Evolutionary conservation across 495 filamentous ascomycete genomes (phyloP), one percentile per base, ranked within the genome.

Genomic region (Daldinia bambusicola): DNA sequence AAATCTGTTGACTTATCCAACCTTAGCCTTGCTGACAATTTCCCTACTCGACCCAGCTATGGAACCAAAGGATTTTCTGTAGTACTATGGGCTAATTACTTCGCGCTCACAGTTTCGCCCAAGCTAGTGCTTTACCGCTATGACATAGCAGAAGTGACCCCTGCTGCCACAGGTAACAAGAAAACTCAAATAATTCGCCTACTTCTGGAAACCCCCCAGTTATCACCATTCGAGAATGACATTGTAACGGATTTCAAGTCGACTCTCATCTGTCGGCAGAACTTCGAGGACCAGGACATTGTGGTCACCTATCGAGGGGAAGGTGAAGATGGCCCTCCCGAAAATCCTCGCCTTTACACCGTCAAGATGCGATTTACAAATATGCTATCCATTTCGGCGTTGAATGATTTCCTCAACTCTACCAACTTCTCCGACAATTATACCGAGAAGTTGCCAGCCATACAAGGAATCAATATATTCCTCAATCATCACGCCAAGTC

Each of bases 61-160:
- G 86, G 86, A 2, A 86, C 81, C 0, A 70, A 69, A 6, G 87
- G 87, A 7, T 65, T 58, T 32, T 45, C 63, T 1, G 75, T 87
- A 6, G 63, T 75, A 0, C 77, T 89, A 0, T 89, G 81, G 71
- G 84, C 86, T 14, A 89, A 89, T 58, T 87, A 87, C 59, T 78
- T 88, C 61, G 72, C 82, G 0, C 43, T 88, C 4, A 74, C 67
- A 13, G 72, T 77, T 0, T 66, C 76, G 1, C 76, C 72, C 31
- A 77, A 82, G 16, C 61, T 80, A 9, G 61, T 65, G 8, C 60
- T 86, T 13, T 81, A 76, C 51, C 71, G 82, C 32, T 89, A 89
- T 62, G 75, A 79, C 62, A 71, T 87, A 48, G 2, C 50, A 32
- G 67, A 75, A 7, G 76, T 86, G 31, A 58, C 37, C 0, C 75